phyloP scores from a whole-genome alignment of 345 rosid genomes.

The Psidium friedrichsthalianum region DNA sequence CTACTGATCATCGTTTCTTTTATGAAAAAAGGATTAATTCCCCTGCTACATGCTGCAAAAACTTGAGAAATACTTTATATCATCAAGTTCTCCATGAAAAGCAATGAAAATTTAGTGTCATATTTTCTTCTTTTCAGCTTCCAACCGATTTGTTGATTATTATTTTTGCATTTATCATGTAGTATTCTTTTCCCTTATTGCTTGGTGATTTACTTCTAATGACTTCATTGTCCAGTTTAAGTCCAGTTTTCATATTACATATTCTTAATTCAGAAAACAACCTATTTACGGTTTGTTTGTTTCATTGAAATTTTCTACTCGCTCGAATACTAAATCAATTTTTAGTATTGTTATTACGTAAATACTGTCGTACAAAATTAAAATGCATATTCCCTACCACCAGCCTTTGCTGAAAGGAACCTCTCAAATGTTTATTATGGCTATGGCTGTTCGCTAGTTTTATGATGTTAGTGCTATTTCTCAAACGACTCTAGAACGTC shows the following conservation, averaged over 20 bases:
- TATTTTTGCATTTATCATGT: background rate
- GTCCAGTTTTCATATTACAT: background rate
- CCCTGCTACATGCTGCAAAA: background rate
- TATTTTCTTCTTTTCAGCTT: background rate
- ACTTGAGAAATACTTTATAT: background rate
- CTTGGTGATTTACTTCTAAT: background rate
- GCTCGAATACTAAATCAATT: background rate
- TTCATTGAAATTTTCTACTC: background rate
- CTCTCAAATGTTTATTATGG: background rate
- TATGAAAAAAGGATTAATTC: background rate
- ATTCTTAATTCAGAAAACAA: background rate
- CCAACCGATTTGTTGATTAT: background rate
- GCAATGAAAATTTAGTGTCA: background rate
- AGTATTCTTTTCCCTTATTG: background rate
- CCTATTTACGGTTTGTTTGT: background rate
- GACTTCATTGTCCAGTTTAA: too few relatives aligned
- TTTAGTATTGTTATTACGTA: too few relatives aligned
- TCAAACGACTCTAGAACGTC: background rate
- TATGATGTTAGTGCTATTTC: background rate
- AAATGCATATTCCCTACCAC: background rate
- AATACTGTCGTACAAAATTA: too few relatives aligned
- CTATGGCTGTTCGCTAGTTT: background rate
- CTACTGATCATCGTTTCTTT: background rate
- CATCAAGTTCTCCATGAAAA: background rate
- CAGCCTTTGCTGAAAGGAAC: background rate